phyloP scores from a whole-genome alignment of 2,329 filamentous ascomycete species.

The Diplodia corticola region DNA sequence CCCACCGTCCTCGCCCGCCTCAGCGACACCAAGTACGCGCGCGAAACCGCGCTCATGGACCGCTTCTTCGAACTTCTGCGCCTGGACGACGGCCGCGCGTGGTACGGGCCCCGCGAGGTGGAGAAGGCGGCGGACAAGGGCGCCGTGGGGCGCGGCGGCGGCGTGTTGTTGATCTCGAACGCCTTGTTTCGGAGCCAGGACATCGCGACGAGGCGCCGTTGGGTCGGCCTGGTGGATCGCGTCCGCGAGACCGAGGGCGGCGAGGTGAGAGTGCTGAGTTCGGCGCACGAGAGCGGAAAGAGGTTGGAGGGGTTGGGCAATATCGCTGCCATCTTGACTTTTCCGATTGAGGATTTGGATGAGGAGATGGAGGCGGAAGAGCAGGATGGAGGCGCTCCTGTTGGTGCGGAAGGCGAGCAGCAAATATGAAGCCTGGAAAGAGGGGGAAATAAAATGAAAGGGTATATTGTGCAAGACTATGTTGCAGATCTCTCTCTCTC shows the following conservation, averaged over 20 bases:
- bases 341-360: conserved; percentile 79
- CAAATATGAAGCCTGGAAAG: conserved; percentile 3
- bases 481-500: neutral
- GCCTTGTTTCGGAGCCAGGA: conserved; percentile 82
- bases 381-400: neutral
- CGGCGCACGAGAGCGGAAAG: conserved; percentile 90
- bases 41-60: conserved; percentile 82
- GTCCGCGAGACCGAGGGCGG: conserved; percentile 81
- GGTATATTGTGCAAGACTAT: neutral
- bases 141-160: conserved; percentile 83
- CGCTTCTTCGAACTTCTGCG: conserved; percentile 76
- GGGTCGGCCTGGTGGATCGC: conserved; percentile 82
- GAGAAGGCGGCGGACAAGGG: conserved; percentile 81
- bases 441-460: neutral
- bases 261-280: conserved; percentile 85
- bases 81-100: conserved; percentile 82
- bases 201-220: conserved; percentile 72
- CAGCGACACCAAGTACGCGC: conserved; percentile 82
- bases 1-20: conserved; percentile 75
- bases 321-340: conserved; percentile 87
- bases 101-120: conserved; percentile 85
- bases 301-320: conserved; percentile 80
- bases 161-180: conserved; percentile 83
- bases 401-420: neutral
- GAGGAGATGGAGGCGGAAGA: conserved; percentile 58